phyloP scores from a whole-genome alignment of 352 stramenopile genomes.

The Phytophthora idaei region DNA sequence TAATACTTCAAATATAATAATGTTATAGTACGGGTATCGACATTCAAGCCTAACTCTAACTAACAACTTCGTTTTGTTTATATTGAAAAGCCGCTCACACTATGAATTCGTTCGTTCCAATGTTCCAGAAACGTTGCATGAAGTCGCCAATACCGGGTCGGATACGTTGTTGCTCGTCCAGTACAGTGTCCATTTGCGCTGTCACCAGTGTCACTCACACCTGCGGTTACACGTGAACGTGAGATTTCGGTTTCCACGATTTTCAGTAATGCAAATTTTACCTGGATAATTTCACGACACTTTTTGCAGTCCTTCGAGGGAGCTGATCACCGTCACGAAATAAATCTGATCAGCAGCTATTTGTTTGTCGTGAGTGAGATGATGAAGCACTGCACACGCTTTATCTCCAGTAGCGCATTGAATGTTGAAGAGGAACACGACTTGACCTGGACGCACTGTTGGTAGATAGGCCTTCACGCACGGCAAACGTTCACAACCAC shows the following conservation, averaged over 20 bases:
- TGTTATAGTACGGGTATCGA: no score
- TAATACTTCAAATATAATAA: no score
- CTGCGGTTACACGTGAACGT: not conserved
- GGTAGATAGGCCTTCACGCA: not conserved
- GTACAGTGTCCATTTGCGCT: constrained; percentile 10
- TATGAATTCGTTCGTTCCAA: not conserved
- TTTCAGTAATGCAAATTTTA: not conserved
- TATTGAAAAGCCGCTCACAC: not conserved
- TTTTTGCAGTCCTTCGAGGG: constrained; percentile 6
- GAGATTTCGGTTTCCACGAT: not conserved
- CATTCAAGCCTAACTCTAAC: no score
- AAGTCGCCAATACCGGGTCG: constrained; percentile 5
- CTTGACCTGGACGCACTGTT: not conserved
- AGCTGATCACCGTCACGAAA: constrained; percentile 3
- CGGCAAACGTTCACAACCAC: not conserved
- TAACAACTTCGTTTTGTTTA: no score
- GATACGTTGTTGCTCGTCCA: constrained; percentile 9
- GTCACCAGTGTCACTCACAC: constrained; percentile 4
- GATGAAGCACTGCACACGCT: constrained; percentile 8
- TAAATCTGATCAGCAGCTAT: constrained; percentile 2
- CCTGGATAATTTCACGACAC: not conserved
- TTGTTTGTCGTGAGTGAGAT: constrained; percentile 2
- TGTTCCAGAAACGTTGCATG: constrained; percentile 5
- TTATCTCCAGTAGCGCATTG: constrained; percentile 2
- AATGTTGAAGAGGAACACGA: constrained; percentile 9